These are phyloP conservation scores for Bruguiera hainesii DNA, from an alignment of 441 rosid species.

Conservation along the genomic window DNA sequence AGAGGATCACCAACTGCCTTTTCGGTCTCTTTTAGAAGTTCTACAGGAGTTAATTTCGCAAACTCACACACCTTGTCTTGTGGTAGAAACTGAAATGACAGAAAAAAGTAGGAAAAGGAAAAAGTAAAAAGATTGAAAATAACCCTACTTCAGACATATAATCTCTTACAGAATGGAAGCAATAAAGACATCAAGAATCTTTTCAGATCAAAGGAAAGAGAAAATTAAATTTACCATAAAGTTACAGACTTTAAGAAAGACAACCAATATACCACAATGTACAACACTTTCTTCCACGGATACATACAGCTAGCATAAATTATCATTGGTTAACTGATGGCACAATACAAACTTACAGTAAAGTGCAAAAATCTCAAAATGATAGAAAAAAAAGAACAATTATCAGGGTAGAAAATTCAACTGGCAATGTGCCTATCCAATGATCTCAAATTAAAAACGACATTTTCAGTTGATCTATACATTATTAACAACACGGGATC, in stretches of 20 bases:
- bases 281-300: neutral
- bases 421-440: neutral
- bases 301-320: neutral
- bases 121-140: neutral
- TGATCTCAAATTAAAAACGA: no score
- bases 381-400: neutral
- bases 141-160: neutral
- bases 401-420: neutral
- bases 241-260: neutral
- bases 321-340: no score
- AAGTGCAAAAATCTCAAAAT: no score
- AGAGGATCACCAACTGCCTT: slow-evolving; percentile 97
- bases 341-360: no score
- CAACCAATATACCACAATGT: neutral
- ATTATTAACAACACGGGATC: neutral
- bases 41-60: slow-evolving; percentile 90
- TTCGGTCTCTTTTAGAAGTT: slow-evolving; percentile 95
- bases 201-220: neutral
- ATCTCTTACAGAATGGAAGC: neutral
- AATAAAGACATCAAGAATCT: neutral
- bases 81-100: slow-evolving; percentile 59
- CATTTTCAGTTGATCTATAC: neutral
- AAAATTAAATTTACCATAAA: neutral
- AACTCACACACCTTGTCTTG: slow-evolving; percentile 97
- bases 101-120: neutral